Base-by-base conservation (phyloP, 495 filamentous ascomycete species). In the Talaromyces thailandensis region DNA sequence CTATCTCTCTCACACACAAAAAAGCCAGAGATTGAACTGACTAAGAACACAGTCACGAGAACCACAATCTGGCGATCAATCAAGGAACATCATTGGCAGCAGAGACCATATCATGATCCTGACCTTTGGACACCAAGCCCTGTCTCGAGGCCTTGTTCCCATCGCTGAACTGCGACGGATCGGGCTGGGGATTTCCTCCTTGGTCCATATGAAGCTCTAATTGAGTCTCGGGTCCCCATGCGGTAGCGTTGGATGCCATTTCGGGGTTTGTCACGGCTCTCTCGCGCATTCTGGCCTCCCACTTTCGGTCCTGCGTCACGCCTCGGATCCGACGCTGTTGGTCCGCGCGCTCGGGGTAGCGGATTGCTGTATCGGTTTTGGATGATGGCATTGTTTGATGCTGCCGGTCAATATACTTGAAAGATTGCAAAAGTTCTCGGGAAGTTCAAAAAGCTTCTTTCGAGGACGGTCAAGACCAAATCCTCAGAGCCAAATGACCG, bases 161-260 rank as follows among this genome's bases (percentile, higher is more conserved):
- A 32, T 74, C 70, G 7, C 60, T 67, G 56, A 64, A 75, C 25
- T 66, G 45, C 2, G 57, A 61, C 6, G 68, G 64, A 25, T 80
- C 74, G 23, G 74, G 69, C 16, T 73, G 71, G 0, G 73, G 70
- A 26, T 77, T 72, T 8, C 76, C 77, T 23, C 68, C 11, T 11
- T 66, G 56, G 37, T 79, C 63, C 66, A 74, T 76, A 9, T 67
- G 48, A 9, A 64, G 69, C 0, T 56, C 67, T 7, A 78, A 58
- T 50, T 68, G 37, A 60, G 75, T 69, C 56, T 72, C 71, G 1
- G 71, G 64, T 24, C 61, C 66, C 71, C 69, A 69, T 29, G 61
- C 60, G 11, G 61, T 62, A 1, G 53, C 63, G 9, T 69, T 56
- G 6, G 66, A 23, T 2, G 63, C 25, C 40, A 65, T 65, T 29